Conservation (phyloP, 345 rosid genomes). For the Brassica rapa region DNA sequence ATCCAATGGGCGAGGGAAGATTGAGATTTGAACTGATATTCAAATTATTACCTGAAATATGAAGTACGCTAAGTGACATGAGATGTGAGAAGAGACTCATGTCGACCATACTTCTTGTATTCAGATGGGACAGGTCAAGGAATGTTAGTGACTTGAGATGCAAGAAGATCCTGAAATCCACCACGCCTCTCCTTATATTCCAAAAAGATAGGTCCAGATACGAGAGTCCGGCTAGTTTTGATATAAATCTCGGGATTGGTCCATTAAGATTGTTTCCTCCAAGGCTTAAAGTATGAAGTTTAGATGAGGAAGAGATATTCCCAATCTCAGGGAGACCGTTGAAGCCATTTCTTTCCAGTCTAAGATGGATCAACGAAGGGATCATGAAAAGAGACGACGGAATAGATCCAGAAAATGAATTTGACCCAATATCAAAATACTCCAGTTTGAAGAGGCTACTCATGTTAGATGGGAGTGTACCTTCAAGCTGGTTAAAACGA, state of each 20-base stretch:
- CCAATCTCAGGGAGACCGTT: neutral
- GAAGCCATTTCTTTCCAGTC: neutral
- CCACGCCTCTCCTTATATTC: neutral
- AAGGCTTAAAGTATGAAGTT: neutral
- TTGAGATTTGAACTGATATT: neutral
- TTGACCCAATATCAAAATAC: neutral
- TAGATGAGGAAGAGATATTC: neutral
- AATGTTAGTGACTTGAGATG: neutral
- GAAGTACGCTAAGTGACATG: neutral
- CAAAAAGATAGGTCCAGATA: neutral
- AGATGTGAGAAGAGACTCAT: neutral
- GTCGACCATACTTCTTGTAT: neutral
- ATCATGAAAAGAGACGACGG: neutral
- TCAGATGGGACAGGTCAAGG: neutral
- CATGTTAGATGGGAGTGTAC: neutral
- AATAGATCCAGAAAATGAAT: neutral
- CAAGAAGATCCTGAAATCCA: neutral
- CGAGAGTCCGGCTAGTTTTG: neutral
- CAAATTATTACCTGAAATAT: neutral
- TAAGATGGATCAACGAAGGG: neutral
- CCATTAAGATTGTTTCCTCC: neutral
- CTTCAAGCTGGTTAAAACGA: neutral
- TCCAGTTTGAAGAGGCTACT: neutral
- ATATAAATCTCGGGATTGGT: neutral
- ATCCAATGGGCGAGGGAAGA: neutral